Evolutionary conservation across 2,329 filamentous ascomycete genomes (phyloP).

Genomic region (Davidsoniella neocaledoniae): DNA sequence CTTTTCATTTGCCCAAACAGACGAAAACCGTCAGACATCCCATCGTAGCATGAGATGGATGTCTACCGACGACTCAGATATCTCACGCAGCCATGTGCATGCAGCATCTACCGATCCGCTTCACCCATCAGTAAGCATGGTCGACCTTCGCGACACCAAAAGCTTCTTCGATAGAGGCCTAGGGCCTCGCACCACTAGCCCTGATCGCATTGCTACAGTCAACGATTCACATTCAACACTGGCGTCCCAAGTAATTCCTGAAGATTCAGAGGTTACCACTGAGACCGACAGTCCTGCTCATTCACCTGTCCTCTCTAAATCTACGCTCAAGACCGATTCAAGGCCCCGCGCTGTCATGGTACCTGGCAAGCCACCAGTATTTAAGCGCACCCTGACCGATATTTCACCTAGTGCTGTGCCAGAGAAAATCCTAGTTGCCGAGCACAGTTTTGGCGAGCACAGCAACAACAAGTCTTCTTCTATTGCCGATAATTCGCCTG

Average conservation of each 20-base stretch:
- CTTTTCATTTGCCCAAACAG: conserved; percentile 93
- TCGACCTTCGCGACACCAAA: conserved; percentile 6
- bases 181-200: conserved; percentile 10
- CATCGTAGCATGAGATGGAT: conserved; percentile 43
- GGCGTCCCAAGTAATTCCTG: conserved; percentile 9
- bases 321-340: neutral
- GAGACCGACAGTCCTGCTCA: neutral
- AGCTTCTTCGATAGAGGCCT: conserved; percentile 5
- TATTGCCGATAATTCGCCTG: conserved; percentile 3
- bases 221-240: conserved; percentile 1
- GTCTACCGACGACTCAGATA: conserved; percentile 70
- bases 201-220: conserved; percentile 4
- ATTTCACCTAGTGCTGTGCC: neutral
- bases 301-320: neutral
- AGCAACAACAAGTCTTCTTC: neutral
- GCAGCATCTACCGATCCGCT: conserved; percentile 90
- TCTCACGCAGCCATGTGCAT: conserved; percentile 41
- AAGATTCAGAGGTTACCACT: conserved; percentile 2
- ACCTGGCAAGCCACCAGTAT: neutral
- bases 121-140: conserved; percentile 50
- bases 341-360: no score
- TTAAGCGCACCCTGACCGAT: conserved; percentile 12
- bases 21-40: conserved; percentile 82
- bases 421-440: conserved; percentile 1
- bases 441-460: conserved; percentile 3